Base-by-base conservation (phyloP, 176 grass and related monocot species). In the Paspalum notatum region DNA sequence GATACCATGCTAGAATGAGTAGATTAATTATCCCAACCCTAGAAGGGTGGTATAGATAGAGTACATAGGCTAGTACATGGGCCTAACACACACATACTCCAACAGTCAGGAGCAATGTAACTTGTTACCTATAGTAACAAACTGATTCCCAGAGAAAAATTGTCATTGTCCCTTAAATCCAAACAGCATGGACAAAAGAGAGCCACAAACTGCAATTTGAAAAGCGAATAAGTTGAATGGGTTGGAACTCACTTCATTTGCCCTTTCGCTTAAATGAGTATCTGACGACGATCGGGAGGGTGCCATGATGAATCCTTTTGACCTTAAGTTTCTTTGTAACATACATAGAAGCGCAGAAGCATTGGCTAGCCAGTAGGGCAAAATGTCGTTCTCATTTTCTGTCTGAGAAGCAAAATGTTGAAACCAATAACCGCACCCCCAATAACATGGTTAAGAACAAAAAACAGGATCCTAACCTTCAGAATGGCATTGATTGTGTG, bases 361-460 rank as follows among this genome's bases (percentile, higher is more conserved):
- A 87, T 97, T 97, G 66, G 91, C 91, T 71, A 97, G 53, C 91
- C 91, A 97, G 75, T 97, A 93, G 5, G 94, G 91, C 74, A 97
- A 93, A 81, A 91, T 74, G 79, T 91, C 84, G 39, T 93, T 89
- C 86, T 89, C 91, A 58, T 82, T 91, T 77, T 89, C 90, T 80
- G 90, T 61, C 94, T 97, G 87, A 89, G 91, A 77, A 84, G 63
- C 26, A 50, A 75, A 87, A 83, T 43, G 45, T 63, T 71, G 37
- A 81, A 24, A 50, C 27, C 63, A 44, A 66, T 68, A 57, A 83
- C 17, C 56, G 12, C 44, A 71, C 12, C 22, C 22, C 57, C 40
- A 25, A 21, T 66, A 25, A 53, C 8, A 62, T 37, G 52, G 45
- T 40, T 67, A 74, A 83, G 60, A 12, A 82, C 64, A 54, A 37